A percentile compares a stretch with the other conserved stretches of the same genome.
These are phyloP conservation scores for Mycena chlorophos DNA, from an alignment of 768 basidiomycete genomes.

Conservation along the genomic window DNA sequence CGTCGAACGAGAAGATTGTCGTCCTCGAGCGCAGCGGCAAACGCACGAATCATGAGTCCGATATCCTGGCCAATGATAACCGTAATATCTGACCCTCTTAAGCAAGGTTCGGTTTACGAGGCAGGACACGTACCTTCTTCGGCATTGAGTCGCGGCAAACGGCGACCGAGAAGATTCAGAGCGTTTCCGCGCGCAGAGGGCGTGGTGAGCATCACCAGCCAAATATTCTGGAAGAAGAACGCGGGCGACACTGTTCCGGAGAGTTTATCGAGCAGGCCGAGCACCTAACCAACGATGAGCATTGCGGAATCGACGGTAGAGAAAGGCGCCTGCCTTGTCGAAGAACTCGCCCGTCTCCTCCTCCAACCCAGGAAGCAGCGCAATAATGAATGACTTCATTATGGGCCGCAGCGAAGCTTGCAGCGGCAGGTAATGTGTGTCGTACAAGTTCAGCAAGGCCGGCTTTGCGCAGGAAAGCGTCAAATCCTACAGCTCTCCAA, in stretches of 20 bases:
- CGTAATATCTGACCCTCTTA: conserved; percentile 52
- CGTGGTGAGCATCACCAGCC: conserved; percentile 90
- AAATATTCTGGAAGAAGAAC: conserved; percentile 95
- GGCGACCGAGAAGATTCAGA: conserved; percentile 81
- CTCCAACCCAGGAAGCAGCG: conserved; percentile 91
- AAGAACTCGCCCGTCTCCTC: conserved; percentile 98
- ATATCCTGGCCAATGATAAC: conserved; percentile 80
- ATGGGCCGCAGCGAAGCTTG: conserved; percentile 79
- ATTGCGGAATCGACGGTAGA: conserved; percentile 3
- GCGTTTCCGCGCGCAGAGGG: conserved; percentile 83
- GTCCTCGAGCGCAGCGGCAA: conserved; percentile 89
- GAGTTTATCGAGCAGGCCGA: conserved; percentile 75
- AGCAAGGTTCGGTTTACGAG: not conserved
- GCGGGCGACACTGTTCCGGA: conserved; percentile 81
- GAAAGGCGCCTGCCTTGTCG: conserved; percentile 61
- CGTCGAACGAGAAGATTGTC: conserved; percentile 89
- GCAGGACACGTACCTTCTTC: conserved; percentile 57
- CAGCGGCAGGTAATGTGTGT: conserved; percentile 87
- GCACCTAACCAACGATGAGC: conserved; percentile 51
- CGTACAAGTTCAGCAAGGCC: conserved; percentile 85
- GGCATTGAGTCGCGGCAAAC: conserved; percentile 68
- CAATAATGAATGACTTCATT: conserved; percentile 93
- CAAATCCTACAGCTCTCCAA: not conserved
- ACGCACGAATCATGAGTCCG: conserved; percentile 92
- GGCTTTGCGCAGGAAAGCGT: too few species aligned